phyloP scores from a whole-genome alignment of 2,329 filamentous ascomycete species.

The Ophiocordyceps camponoti-rufipedis region DNA sequence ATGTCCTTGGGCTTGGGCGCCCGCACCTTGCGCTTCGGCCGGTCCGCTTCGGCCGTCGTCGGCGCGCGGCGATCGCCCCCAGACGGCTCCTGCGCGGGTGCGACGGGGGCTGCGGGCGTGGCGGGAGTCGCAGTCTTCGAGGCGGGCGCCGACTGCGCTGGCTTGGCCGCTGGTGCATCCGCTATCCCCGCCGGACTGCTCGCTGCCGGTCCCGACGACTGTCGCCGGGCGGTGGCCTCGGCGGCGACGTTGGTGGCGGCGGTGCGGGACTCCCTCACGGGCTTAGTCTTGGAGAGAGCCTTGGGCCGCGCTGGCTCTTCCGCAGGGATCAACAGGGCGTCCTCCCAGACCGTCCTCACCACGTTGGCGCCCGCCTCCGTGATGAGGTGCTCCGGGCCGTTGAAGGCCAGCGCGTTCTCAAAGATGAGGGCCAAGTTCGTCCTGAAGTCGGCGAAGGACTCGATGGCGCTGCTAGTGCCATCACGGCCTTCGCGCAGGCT shows the following conservation, averaged over 20 bases:
- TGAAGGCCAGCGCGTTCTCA: constrained; percentile 65
- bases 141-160: not conserved
- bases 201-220: constrained; percentile 7
- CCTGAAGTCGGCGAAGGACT: constrained; percentile 52
- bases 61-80: constrained; percentile 43
- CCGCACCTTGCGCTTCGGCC: constrained; percentile 87
- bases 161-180: constrained; percentile 10
- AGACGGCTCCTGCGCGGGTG: constrained; percentile 5
- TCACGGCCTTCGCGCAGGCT: constrained; percentile 42
- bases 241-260: constrained; percentile 4
- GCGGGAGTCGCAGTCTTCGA: constrained; percentile 1
- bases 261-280: constrained; percentile 16
- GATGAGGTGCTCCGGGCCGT: constrained; percentile 59
- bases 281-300: constrained; percentile 22
- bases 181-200: constrained; percentile 6
- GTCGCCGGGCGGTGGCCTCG: constrained; percentile 10
- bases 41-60: constrained; percentile 50
- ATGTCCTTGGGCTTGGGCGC: constrained; percentile 80
- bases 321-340: constrained; percentile 23
- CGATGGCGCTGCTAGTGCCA: constrained; percentile 34
- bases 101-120: not conserved
- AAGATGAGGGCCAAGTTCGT: constrained; percentile 62
- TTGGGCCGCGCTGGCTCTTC: constrained; percentile 41
- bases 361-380: constrained; percentile 36
- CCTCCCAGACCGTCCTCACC: constrained; percentile 34